Base-by-base conservation (phyloP, 2,329 filamentous ascomycete genomes). In the Coniochaeta prunicola region DNA sequence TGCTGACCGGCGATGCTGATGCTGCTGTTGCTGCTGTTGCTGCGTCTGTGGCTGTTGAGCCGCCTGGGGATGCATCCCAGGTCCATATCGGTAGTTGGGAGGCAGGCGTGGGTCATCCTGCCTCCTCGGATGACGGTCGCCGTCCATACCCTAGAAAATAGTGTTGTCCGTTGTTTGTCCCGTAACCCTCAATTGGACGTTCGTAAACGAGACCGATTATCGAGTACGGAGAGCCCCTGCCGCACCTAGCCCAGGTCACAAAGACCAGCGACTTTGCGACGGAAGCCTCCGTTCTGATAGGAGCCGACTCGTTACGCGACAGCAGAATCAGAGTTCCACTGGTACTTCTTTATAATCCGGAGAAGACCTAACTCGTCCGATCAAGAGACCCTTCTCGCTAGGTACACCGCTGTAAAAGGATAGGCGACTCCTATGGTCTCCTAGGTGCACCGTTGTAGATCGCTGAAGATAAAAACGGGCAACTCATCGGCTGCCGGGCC, bases 31-130 rank as follows among this genome's bases (percentile, higher is more conserved):
- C 30, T 55, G 53, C 19, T 55, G 53, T 31, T 55, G 53, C 30
- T 55, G 53, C 30, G 34, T 30, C 33, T 28, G 50, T 57, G 73
- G 75, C 63, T 78, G 75, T 58, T 78, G 76, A 64, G 80, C 53
- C 12, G 28, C n/a, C 33, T 55, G 53, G n/a, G 53, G 33, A 13
- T 55, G 53, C 53, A 33, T 33, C 15, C 53, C 31, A 17, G 34
- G 53, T 21, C 24, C 33, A 56, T 56, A 56, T n/a, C 19, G 33
- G 19, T 38, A 80, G 69, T 77, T 74, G 69, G 84, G 79, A 76
- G 88, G 87, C 74, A 82, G 78, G 71, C 84, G 80, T 75, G 82
- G 80, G 75, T 89, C 89, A 82, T 88, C 84, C 78, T 89, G 88
- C 82, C 89, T 88, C 79, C 86, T 82, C 70, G 85, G 80, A 71